Base-by-base conservation (phyloP, 108 stramenopile species). In the Ochromonas danica region DNA sequence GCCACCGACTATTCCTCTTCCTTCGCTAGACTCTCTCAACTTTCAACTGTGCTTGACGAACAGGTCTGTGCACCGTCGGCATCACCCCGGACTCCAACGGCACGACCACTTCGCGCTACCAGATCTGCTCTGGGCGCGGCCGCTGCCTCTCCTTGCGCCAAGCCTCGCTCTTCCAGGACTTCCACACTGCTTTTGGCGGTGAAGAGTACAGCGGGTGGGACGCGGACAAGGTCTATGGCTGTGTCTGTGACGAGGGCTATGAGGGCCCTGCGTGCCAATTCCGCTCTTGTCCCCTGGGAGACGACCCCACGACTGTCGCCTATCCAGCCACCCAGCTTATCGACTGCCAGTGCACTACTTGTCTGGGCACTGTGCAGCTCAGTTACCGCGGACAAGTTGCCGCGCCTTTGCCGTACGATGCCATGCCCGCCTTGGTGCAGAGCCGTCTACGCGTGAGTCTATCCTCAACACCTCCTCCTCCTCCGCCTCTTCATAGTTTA, bases 221-320 rank as follows among this genome's bases (percentile, higher is more conserved):
- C 36, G 86, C 89, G 43, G 70, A 90, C 36, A 61, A 70, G 78
- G 28, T 88, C 36, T 71, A 84, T 30, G 88, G 87, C 36, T 90
- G 90, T 80, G 67, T 87, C 39, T 90, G 90, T 80, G 88, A 90
- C 63, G 35, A 43, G 0, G 89, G 83, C 1, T 88, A 71, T 57
- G 62, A 28, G 41, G 90, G 89, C 28, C 80, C 85, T 61, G 87
- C 87, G 60, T 90, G 90, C 85, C 78, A 82, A 1, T 33, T 61
- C 45, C 61, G 84, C 0, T 39, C 3, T n/a, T 90, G 90, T 45
- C 89, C 90, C 22, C 45, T n/a, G 1, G 90, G 90, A n/a, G 89
- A 89, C 41, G 88, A 90, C 45, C 89, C 89, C 6, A 39, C 78
- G 74, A 89, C 87, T 0, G 35, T 39, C 35, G 85, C 62, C 30